These are phyloP conservation scores for Nitzschia palea DNA, from an alignment of 108 stramenopile species.

Conservation along the genomic window DNA sequence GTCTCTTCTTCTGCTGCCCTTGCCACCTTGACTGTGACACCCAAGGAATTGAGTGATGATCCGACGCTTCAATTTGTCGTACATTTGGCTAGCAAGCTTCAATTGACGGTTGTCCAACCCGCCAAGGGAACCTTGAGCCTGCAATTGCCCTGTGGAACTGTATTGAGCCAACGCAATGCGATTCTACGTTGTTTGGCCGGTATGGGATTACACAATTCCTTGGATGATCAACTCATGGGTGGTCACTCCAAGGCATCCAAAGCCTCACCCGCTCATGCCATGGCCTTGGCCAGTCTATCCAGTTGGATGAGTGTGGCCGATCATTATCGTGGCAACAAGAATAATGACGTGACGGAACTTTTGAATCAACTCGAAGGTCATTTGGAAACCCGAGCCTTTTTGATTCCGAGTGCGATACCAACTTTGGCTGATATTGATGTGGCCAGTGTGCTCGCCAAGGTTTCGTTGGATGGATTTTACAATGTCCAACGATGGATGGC, in stretches of 20 bases:
- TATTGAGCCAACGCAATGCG: conserved; percentile 68
- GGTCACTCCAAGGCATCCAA: conserved; percentile 49
- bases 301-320: conserved; percentile 80
- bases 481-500: conserved; percentile 55
- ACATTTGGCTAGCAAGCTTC: conserved; percentile 41
- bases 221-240: conserved; percentile 66
- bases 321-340: conserved; percentile 27
- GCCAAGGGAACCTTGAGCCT: conserved; percentile 43
- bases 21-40: conserved; percentile 54
- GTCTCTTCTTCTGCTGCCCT: conserved; percentile 42
- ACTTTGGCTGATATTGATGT: conserved; percentile 79
- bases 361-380: conserved; percentile 54
- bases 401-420: conserved; percentile 48
- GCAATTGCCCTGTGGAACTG: conserved; percentile 38
- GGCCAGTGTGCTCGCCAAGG: conserved; percentile 46
- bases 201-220: conserved; percentile 60
- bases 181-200: conserved; percentile 71
- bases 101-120: conserved; percentile 46
- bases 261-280: conserved; percentile 45
- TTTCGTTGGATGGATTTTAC: background rate
- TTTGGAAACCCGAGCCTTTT: conserved; percentile 60
- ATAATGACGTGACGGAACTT: conserved; percentile 3
- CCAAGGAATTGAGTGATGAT: conserved; percentile 42
- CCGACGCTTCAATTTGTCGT: conserved; percentile 54
- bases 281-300: conserved; percentile 66